These are phyloP conservation scores for Pyrus hybrid DNA, from an alignment of 331 rosid genomes.

Conservation along the genomic window DNA sequence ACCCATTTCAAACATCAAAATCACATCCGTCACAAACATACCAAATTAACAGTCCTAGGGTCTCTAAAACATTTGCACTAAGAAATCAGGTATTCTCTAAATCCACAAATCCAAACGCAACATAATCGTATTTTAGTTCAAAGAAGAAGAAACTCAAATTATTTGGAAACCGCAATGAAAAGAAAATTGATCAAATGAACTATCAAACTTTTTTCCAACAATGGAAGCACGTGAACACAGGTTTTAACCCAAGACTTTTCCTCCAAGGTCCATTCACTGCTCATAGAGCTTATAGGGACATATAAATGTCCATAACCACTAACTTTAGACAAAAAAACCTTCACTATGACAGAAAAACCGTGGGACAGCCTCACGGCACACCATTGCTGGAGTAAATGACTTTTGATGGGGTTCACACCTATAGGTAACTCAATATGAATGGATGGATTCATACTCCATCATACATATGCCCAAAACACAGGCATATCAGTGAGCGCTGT, in stretches of 20 bases:
- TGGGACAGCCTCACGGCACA: not conserved
- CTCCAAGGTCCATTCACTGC: not conserved
- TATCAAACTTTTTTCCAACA: not conserved
- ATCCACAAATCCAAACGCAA: not conserved
- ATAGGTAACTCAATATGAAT: not conserved
- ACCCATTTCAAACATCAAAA: not conserved
- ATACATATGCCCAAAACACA: not conserved
- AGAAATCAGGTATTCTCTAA: not conserved
- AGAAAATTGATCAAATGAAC: not conserved
- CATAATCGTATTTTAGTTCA: not conserved
- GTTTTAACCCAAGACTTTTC: not conserved
- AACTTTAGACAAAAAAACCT: not conserved
- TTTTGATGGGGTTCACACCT: not conserved
- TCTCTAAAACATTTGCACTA: not conserved
- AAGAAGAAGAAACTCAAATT: not conserved
- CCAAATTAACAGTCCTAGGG: not conserved
- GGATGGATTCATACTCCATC: not conserved
- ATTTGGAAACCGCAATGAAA: not conserved
- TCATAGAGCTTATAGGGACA: not conserved
- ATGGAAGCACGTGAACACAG: not conserved
- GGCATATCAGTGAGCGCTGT: not conserved
- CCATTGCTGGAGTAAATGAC: not conserved
- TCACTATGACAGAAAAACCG: not conserved
- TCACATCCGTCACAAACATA: not conserved
- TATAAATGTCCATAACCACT: not conserved